Base-by-base conservation (phyloP, 495 filamentous ascomycete species). In the Lasiosphaeria ovina region DNA sequence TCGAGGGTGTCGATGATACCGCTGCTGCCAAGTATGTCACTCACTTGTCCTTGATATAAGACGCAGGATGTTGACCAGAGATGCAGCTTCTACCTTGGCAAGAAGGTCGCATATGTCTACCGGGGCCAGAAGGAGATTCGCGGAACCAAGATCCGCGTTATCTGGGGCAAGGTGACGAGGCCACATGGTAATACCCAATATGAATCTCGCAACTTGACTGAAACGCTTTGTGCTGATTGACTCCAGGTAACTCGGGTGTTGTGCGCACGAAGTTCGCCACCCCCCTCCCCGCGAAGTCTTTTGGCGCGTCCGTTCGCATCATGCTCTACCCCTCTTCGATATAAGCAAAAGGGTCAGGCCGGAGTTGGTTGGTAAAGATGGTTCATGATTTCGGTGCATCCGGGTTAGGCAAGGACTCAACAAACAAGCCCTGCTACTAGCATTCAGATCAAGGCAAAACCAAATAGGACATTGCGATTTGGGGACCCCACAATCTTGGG, bases 131-230 rank as follows among this genome's bases (percentile, higher is more conserved):
- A 85, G 79, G 92, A 96, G 82, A 82, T 93, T 68, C 90, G 91
- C 69, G 94, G 94, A 74, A 91, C 92, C 75, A 97, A 98, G 86
- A 92, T 98, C 77, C 83, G 93, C 73, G 93, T 97, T 63, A 98
- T 98, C 81, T 98, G 95, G 94, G 95, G 95, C 79, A 98, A 96
- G 84, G 86, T 98, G 72, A 96, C 92, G 71, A 85, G 91, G 71
- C 86, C 91, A 74, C 93, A 98, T 79, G 94, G 91, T 93, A 88
- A 84, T 74, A 62, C 35, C 34, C 35, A 33, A 42, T 10, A 31
- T 5, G 5, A n/a, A 24, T 12, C 17, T 32, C 16, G 2, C 34
- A 16, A 45, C 42, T 31, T 35, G 33, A 14, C 51, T 12, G 51
- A 24, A 24, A 24, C 24, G 24, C 24, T 8, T 7, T 17, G 17